These are phyloP conservation scores for Murraya paniculata DNA, from an alignment of 345 rosid genomes.

Conservation along the genomic window DNA sequence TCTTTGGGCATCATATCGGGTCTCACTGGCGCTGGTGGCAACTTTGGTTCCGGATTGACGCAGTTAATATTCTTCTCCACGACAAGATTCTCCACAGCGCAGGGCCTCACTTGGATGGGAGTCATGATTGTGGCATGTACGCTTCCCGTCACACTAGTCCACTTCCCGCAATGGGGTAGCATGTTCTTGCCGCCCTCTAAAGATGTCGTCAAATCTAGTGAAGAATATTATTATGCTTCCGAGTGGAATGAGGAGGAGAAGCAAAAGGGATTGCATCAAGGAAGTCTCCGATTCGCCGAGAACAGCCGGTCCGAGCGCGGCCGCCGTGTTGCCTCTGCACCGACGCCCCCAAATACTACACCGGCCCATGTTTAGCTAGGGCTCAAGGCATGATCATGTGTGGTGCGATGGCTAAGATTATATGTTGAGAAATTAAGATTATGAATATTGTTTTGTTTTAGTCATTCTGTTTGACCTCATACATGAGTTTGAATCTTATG, in stretches of 20 bases:
- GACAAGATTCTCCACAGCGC: conserved; percentile 45
- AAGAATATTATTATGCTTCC: conserved; percentile 51
- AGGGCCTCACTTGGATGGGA: conserved; percentile 69
- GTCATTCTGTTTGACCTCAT: too few relatives aligned
- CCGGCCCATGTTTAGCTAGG: conserved; percentile 39
- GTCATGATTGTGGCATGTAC: conserved; percentile 64
- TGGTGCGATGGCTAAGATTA: too few relatives aligned
- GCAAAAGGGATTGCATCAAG: conserved; percentile 49
- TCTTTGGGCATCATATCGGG: conserved; percentile 81
- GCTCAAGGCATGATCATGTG: too few relatives aligned
- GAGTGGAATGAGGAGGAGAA: conserved; percentile 78
- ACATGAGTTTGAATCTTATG: too few relatives aligned
- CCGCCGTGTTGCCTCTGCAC: conserved; percentile 36
- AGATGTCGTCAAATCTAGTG: conserved; percentile 39
- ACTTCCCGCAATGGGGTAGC: conserved; percentile 86
- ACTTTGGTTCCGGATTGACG: conserved; percentile 77
- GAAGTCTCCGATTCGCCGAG: conserved; percentile 69
- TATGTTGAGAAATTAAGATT: too few relatives aligned
- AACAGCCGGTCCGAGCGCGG: conserved; percentile 77
- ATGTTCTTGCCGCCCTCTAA: conserved; percentile 62
- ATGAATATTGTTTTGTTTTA: too few relatives aligned
- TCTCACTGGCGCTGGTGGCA: conserved; percentile 72
- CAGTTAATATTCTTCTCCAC: conserved; percentile 64
- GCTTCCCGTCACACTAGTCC: conserved; percentile 54
- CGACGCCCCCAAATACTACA: conserved; percentile 46